phyloP scores from a whole-genome alignment of 441 rosid genomes.

The Pelargonium cotyledonis region DNA sequence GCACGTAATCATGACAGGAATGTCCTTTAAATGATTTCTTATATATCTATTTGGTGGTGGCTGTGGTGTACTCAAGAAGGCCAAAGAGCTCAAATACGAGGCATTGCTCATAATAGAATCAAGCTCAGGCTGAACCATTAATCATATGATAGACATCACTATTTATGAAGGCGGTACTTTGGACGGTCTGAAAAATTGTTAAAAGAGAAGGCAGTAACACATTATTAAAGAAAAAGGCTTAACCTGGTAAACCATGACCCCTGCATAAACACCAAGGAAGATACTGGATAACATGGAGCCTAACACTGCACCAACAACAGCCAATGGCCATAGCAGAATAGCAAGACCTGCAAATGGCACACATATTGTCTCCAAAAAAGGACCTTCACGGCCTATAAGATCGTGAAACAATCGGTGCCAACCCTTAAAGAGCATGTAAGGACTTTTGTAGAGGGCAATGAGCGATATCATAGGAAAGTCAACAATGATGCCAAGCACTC shows the following conservation, averaged over 20 bases:
- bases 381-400: constrained; percentile 95
- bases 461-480: constrained; percentile 65
- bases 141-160: background rate
- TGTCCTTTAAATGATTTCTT: too few species aligned
- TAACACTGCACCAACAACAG: constrained; percentile 78
- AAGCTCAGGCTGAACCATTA: background rate
- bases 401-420: constrained; percentile 91
- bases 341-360: constrained; percentile 95
- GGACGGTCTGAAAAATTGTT: too few species aligned
- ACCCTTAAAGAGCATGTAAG: constrained; percentile 86
- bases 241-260: constrained; percentile 78
- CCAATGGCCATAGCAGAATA: constrained; percentile 90
- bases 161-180: too few species aligned
- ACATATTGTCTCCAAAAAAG: constrained; percentile 92
- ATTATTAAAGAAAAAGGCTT: background rate
- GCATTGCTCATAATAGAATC: too few species aligned
- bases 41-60: too few species aligned
- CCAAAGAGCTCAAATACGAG: too few species aligned
- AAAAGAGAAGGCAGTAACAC: background rate
- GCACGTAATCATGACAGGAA: too few species aligned
- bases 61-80: too few species aligned
- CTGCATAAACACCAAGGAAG: constrained; percentile 81
- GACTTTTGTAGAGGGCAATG: constrained; percentile 70
- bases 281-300: constrained; percentile 67
- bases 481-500: constrained; percentile 50